phyloP scores from a whole-genome alignment of 1,139 yeast species.

The Yarrowia galli region DNA sequence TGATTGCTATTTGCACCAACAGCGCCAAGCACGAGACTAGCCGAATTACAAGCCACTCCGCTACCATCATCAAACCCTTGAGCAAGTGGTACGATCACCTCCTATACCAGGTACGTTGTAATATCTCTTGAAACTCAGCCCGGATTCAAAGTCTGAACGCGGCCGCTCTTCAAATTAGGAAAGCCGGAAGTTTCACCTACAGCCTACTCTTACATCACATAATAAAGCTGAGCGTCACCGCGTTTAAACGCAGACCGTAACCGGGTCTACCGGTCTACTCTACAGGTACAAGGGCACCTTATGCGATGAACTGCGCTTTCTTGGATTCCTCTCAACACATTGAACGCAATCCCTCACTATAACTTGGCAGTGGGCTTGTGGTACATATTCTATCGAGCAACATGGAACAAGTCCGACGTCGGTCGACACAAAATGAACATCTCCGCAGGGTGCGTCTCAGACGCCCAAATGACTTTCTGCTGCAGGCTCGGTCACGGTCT shows the following conservation, averaged over 20 bases:
- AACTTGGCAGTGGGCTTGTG: neutral
- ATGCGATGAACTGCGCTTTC: too few species aligned
- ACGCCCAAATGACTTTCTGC: neutral
- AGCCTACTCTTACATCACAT: neutral
- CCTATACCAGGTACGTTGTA: too few species aligned
- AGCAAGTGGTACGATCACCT: neutral
- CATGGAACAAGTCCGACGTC: neutral
- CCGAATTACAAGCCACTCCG: neutral
- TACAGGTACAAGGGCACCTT: too few species aligned
- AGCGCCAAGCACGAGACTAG: neutral
- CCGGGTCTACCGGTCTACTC: too few species aligned
- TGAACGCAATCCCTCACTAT: too few species aligned
- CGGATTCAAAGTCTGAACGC: conserved; percentile 1
- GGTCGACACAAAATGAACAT: neutral
- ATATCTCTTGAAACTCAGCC: neutral
- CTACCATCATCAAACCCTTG: too few species aligned
- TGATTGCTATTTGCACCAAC: conserved; percentile 3
- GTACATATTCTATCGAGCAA: neutral
- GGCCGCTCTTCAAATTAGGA: neutral
- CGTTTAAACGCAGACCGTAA: neutral
- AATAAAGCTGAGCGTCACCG: conserved; percentile 7
- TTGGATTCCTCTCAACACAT: too few species aligned
- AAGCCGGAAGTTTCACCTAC: conserved; percentile 15
- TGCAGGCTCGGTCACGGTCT: conserved; percentile 19
- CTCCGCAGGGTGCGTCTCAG: conserved; percentile 5